These are phyloP conservation scores for Mortierella hygrophila DNA, from an alignment of 192 early-diverging fungal species.

Conservation along the genomic window DNA sequence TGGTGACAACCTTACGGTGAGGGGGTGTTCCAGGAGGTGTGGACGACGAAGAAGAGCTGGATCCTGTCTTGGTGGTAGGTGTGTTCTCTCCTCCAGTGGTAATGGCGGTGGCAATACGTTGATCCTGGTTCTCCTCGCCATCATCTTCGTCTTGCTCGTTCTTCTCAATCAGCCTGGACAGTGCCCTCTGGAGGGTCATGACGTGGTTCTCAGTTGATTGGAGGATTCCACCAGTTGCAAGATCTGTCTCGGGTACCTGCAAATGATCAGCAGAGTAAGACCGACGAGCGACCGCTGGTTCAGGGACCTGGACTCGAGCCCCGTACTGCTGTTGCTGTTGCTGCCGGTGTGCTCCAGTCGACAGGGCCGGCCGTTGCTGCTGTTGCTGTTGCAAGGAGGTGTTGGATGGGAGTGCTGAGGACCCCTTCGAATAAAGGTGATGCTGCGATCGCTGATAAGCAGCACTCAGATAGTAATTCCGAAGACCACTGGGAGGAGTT, in stretches of 20 bases:
- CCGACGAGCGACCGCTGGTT: background rate
- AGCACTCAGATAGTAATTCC: constrained; percentile 39
- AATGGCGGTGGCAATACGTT: background rate
- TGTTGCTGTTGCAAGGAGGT: background rate
- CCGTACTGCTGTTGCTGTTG: background rate
- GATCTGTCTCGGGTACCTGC: constrained; percentile 18
- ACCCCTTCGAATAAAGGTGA: constrained; percentile 14
- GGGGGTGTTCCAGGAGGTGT: constrained; percentile 27
- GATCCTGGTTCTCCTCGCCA: constrained; percentile 7
- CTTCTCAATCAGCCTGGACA: constrained; percentile 32
- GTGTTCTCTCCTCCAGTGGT: background rate
- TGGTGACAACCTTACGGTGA: constrained; percentile 22
- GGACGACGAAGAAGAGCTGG: constrained; percentile 3
- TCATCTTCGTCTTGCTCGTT: constrained; percentile 3
- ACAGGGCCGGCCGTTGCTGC: constrained; percentile 12
- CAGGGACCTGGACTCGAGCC: background rate
- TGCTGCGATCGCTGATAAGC: constrained; percentile 41
- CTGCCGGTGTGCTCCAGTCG: background rate
- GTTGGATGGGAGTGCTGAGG: constrained; percentile 8
- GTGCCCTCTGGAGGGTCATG: constrained; percentile 34
- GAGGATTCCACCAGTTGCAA: constrained; percentile 21
- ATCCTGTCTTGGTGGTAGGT: background rate
- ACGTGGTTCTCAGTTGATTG: constrained; percentile 38
- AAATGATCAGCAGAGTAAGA: constrained; percentile 40
- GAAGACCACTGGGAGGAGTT: constrained; percentile 36